phyloP scores from a whole-genome alignment of 208 protist species.

The Porcisia deanei region DNA sequence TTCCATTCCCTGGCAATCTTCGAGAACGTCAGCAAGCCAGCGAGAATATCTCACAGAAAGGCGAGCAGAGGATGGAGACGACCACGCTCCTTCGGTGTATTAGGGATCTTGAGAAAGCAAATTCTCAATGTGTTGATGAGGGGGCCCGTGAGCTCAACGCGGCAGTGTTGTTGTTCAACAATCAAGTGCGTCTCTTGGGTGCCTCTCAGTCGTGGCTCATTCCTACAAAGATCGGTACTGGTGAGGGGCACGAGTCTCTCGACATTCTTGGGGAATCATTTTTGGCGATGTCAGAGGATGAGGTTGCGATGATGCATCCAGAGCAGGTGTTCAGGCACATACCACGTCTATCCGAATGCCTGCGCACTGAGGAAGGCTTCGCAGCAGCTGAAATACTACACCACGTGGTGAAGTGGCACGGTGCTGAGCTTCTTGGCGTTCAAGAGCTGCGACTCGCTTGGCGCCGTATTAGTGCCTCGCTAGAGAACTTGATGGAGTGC shows the following conservation, averaged over 20 bases:
- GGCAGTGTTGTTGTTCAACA: slow-evolving; percentile 24
- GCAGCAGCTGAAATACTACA: neutral
- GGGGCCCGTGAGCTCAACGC: slow-evolving; percentile 2
- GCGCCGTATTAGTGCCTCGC: slow-evolving; percentile 14
- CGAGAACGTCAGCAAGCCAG: neutral
- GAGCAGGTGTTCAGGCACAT: neutral
- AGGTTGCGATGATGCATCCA: slow-evolving; percentile 4
- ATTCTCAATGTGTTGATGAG: slow-evolving; percentile 8
- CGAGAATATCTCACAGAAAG: neutral
- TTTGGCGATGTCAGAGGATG: slow-evolving; percentile 6
- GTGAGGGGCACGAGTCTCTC: neutral
- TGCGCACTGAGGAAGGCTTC: slow-evolving; percentile 3
- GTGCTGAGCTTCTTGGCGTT: neutral
- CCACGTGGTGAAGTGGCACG: slow-evolving; percentile 1
- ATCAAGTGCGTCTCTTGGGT: slow-evolving; percentile 19
- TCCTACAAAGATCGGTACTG: neutral
- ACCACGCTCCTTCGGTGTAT: slow-evolving; percentile 14
- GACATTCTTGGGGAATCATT: neutral
- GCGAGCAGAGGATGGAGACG: slow-evolving; percentile 12
- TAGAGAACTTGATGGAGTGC: slow-evolving; percentile 13
- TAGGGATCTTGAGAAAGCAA: slow-evolving; percentile 9
- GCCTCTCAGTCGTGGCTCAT: slow-evolving; percentile 9
- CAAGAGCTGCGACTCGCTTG: slow-evolving; percentile 16
- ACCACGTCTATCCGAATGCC: slow-evolving; percentile 5
- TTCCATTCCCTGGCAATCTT: too few relatives aligned